These are phyloP conservation scores for Chlorella sp. DNA, from an alignment of 139 green algal species.

Conservation along the genomic window DNA sequence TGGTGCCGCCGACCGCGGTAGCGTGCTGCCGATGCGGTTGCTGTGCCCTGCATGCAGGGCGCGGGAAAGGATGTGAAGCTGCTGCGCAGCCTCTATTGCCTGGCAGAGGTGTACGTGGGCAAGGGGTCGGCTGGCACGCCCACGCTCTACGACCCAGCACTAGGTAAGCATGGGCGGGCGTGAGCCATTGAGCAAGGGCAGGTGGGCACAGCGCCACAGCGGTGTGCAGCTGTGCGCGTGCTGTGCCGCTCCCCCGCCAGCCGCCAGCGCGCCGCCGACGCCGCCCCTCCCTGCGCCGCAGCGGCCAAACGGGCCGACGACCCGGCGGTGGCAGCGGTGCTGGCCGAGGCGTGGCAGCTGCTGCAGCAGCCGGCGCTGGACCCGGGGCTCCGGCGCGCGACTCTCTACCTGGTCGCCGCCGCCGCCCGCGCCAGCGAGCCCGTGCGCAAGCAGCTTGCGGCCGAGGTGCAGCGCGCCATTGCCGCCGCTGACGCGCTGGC, in stretches of 20 bases:
- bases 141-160: constrained; percentile 33
- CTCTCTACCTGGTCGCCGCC: constrained; percentile 20
- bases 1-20: background rate
- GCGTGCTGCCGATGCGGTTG: background rate
- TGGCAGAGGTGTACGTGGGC: constrained; percentile 15
- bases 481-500: constrained; percentile 24
- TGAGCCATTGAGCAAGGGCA: too few species aligned
- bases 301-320: constrained; percentile 21
- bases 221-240: too few species aligned
- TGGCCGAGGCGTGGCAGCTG: constrained; percentile 18
- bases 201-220: too few species aligned
- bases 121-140: constrained; percentile 33
- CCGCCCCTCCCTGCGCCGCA: background rate
- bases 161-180: too few species aligned
- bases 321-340: constrained; percentile 24
- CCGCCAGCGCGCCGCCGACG: too few species aligned
- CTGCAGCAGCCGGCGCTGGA: constrained; percentile 23
- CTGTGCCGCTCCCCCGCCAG: too few species aligned
- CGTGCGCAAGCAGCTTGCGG: constrained; percentile 18
- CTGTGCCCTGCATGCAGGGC: constrained; percentile 1
- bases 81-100: constrained; percentile 27
- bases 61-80: constrained; percentile 27
- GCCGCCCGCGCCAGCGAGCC: constrained; percentile 18
- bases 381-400: constrained; percentile 4
- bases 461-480: constrained; percentile 22